phyloP scores from a whole-genome alignment of 768 basidiomycete genomes.

The Hortiboletus flavorubellus region DNA sequence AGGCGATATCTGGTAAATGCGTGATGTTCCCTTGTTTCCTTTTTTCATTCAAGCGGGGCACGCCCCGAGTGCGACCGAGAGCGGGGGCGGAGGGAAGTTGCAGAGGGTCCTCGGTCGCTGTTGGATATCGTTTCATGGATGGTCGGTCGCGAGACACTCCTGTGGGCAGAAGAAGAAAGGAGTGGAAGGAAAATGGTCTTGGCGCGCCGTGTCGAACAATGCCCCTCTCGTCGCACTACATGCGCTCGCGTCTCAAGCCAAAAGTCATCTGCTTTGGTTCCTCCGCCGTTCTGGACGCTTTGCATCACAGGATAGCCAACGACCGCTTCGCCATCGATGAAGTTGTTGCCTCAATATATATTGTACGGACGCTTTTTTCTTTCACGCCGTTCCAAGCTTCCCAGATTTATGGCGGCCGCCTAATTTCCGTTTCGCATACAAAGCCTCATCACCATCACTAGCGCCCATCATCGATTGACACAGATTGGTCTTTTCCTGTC shows the following conservation, averaged over 20 bases:
- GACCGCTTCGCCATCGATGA: conserved; percentile 28
- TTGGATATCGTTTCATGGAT: conserved; percentile 34
- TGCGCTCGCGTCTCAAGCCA: conserved; percentile 20
- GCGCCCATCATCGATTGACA: conserved; percentile 35
- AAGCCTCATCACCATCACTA: conserved; percentile 21
- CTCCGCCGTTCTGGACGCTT: conserved; percentile 17
- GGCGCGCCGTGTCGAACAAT: conserved; percentile 24
- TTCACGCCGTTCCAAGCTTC: conserved; percentile 42
- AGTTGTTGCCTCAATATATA: conserved; percentile 41
- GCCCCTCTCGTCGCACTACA: conserved; percentile 4
- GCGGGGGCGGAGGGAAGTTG: conserved; percentile 36
- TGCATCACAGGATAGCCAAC: conserved; percentile 17
- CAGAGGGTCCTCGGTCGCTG: conserved; percentile 34
- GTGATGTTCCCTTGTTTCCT: conserved; percentile 28
- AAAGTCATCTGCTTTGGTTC: conserved; percentile 9
- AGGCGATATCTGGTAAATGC: conserved; percentile 45
- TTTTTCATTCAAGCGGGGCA: conserved; percentile 36
- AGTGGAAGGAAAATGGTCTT: conserved; percentile 20
- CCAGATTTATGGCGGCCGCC: conserved; percentile 27
- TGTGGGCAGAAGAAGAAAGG: conserved; percentile 14
- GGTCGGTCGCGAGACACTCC: conserved; percentile 30
- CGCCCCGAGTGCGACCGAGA: conserved; percentile 46
- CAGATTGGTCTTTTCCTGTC: conserved; percentile 23
- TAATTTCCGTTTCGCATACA: conserved; percentile 27
- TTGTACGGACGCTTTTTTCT: conserved; percentile 77